Evolutionary conservation across 345 rosid genomes (phyloP).

Genomic region (Noccaea caerulescens): DNA sequence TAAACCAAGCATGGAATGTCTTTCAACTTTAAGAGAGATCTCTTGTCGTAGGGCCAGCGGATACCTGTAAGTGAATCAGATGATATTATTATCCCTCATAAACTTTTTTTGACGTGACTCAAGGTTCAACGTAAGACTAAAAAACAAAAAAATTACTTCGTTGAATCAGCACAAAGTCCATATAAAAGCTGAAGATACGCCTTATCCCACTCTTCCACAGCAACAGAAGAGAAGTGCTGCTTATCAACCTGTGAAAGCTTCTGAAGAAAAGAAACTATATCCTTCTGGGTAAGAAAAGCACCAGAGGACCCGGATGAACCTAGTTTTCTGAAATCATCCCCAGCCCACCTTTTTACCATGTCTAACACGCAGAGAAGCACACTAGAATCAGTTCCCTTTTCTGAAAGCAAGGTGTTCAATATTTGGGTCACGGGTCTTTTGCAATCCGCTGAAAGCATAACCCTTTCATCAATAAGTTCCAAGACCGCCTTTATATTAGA

Average conservation of each 20-base stretch:
- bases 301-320: conserved; percentile 54
- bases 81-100: conserved; percentile 38
- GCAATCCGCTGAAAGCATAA: conserved; percentile 84
- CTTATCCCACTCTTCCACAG: conserved; percentile 86
- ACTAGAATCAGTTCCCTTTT: conserved; percentile 85
- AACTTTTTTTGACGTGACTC: neutral
- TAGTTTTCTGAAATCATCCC: conserved; percentile 65
- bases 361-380: conserved; percentile 87
- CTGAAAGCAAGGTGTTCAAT: conserved; percentile 77
- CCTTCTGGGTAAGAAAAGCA: conserved; percentile 71
- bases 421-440: conserved; percentile 74
- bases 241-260: conserved; percentile 93
- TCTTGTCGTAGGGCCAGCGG: conserved; percentile 72
- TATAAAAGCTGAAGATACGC: conserved; percentile 91
- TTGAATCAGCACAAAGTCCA: conserved; percentile 85
- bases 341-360: conserved; percentile 84
- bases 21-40: conserved; percentile 92
- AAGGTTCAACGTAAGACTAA: conserved; percentile 9
- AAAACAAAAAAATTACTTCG: conserved; percentile 58
- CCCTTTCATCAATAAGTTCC: conserved; percentile 83
- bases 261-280: conserved; percentile 79
- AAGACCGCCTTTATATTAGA: conserved; percentile 75
- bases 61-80: conserved; percentile 51
- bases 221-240: conserved; percentile 67
- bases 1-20: conserved; percentile 95